Evolutionary conservation across 1,284 basidiomycete species (phyloP).

Genomic region (Marasmius sp.): DNA sequence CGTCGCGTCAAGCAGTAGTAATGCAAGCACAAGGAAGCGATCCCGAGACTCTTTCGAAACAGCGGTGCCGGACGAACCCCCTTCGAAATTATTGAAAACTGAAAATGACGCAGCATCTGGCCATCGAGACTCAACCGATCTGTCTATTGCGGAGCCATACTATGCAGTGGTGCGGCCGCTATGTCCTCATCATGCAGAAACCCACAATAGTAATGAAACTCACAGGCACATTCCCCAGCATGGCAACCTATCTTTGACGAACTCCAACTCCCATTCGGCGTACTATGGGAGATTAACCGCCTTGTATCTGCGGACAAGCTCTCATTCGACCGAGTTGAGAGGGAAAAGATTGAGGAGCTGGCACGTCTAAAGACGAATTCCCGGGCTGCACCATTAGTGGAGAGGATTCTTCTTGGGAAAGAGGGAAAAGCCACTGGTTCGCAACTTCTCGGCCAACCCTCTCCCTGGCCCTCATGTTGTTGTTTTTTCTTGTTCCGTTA

Average conservation of each 20-base stretch:
- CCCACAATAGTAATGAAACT: not conserved
- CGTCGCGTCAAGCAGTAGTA: not conserved
- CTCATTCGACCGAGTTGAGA: conserved; percentile 23
- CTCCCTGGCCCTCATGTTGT: not conserved
- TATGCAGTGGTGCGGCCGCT: not conserved
- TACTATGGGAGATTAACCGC: conserved; percentile 41
- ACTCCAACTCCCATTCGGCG: conserved; percentile 34
- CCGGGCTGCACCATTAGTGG: conserved; percentile 25
- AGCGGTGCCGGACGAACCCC: not conserved
- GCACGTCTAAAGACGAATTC: conserved; percentile 23
- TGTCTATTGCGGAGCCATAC: not conserved
- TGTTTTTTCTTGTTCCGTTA: not conserved
- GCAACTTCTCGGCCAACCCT: not conserved
- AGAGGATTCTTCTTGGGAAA: conserved; percentile 17
- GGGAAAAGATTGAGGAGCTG: conserved; percentile 26
- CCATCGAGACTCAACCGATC: too few species aligned
- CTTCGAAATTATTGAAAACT: too few species aligned
- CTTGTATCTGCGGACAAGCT: conserved; percentile 26
- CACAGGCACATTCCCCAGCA: conserved; percentile 19
- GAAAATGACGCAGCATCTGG: too few species aligned
- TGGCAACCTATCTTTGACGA: conserved; percentile 20
- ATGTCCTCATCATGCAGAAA: not conserved
- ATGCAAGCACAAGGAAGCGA: not conserved
- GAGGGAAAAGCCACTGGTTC: not conserved
- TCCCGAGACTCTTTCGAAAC: not conserved